Conservation (phyloP, 768 basidiomycete genomes). For the Phlegmacium glaucopus region DNA sequence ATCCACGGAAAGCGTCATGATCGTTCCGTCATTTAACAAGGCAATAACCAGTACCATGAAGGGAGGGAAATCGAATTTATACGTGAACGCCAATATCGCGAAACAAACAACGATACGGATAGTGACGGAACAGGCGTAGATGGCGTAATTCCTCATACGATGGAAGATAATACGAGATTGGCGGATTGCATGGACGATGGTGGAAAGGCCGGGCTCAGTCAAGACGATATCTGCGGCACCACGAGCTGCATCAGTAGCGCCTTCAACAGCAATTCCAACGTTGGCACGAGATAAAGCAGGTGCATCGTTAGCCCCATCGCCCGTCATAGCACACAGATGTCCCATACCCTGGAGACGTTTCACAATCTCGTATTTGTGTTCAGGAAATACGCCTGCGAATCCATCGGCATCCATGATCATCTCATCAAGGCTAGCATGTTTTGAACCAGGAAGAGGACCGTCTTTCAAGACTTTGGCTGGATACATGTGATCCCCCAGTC, state of each 20-base stretch:
- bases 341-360: constrained; percentile 96
- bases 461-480: constrained; percentile 97
- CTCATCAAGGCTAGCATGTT: constrained; percentile 84
- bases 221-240: constrained; percentile 98
- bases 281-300: constrained; percentile 98
- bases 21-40: constrained; percentile 95
- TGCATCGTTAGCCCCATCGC: constrained; percentile 98
- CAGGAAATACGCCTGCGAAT: constrained; percentile 98
- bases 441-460: constrained; percentile 85
- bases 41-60: constrained; percentile 99
- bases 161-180: constrained; percentile 99
- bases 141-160: constrained; percentile 99
- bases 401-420: constrained; percentile 99
- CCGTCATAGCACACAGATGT: constrained; percentile 97
- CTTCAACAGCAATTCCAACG: constrained; percentile 99
- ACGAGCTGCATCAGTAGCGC: constrained; percentile 98
- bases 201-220: constrained; percentile 97
- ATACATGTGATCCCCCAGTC: constrained; percentile 99
- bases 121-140: constrained; percentile 93
- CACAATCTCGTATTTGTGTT: constrained; percentile 99
- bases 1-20: constrained; percentile 97
- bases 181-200: constrained; percentile 98
- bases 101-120: constrained; percentile 99
- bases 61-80: constrained; percentile 98
- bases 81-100: constrained; percentile 92